Base-by-base conservation (phyloP, 768 basidiomycete species). In the Strobilomyces dryophilus region DNA sequence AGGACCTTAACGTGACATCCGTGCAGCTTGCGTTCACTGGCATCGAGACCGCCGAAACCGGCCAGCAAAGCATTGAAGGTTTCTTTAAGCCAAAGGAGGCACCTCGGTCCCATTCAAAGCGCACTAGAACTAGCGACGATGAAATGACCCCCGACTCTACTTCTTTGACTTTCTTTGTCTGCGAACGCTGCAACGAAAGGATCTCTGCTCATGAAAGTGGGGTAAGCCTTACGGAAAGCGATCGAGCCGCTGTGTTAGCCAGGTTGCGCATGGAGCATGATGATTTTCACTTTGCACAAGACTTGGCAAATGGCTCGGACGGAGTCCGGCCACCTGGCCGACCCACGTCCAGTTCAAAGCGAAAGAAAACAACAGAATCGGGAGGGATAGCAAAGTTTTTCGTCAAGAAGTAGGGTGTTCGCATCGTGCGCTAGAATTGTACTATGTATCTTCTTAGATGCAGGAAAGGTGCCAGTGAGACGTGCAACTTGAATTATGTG, bases 261-360 rank as follows among this genome's bases (percentile, higher is more conserved):
- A 69, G 69, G 54, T 63, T 81, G 51, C 75, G 74, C 49, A 59
- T 79, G 67, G 95, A 97, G 64, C 95, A 98, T 61, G 78, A 82
- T 34, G 95, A 97, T 70, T 97, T 83, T 67, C 95, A 98, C 68
- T 83, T 92, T 60, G 94, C 95, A 1, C 77, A 84, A 61, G 87
- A 91, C 51, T 65, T 98, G 47, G 79, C 85, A 20, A 77, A 77
- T 24, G 73, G 76, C 49, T 53, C 70, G 47, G 27, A 27, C 8
- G n/a, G n/a, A 24, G 66, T 64, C 5, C 49, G 44, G 18, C 37
- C 11, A 18, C 35, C 50, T 46, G 35, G 27, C 41, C 57, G 52
- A 24, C 55, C 48, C 18, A 42, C 26, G 31, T 53, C 58, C 37
- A 47, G 53, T 32, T 50, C 62, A 51, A 68, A 67, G 55, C 72